Evolutionary conservation across 176 grass and related monocot genomes (phyloP).

Genomic region (Tillandsia fasciculata): DNA sequence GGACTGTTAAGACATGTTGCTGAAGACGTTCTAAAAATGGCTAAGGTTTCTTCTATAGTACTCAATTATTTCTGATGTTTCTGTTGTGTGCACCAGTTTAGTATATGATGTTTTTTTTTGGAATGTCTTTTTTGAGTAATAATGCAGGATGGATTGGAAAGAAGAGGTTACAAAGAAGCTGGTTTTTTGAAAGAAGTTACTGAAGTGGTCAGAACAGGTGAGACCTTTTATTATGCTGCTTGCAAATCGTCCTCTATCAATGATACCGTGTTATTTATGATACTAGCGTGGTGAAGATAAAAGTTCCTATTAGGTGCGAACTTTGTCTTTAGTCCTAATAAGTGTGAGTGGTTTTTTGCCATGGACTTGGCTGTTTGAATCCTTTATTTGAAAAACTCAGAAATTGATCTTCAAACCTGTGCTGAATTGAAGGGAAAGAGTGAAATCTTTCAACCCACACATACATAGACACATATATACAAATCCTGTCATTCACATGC

Average conservation of each 20-base stretch:
- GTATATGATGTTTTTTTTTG: slow-evolving; percentile 6
- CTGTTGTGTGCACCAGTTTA: neutral
- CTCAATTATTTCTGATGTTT: neutral
- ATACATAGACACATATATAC: too few species aligned
- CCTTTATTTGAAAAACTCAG: too few species aligned
- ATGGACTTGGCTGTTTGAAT: too few species aligned
- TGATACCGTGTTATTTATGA: too few species aligned
- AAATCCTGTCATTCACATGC: too few species aligned
- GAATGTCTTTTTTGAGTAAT: slow-evolving; percentile 15
- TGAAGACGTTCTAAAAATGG: slow-evolving; percentile 77
- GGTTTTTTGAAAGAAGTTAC: slow-evolving; percentile 83
- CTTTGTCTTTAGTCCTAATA: too few species aligned
- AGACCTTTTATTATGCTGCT: neutral
- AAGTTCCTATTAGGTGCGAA: too few species aligned
- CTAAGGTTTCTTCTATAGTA: slow-evolving; percentile 44
- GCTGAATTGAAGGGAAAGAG: too few species aligned
- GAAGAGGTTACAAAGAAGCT: slow-evolving; percentile 96
- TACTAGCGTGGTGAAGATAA: too few species aligned
- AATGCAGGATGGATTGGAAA: slow-evolving; percentile 83
- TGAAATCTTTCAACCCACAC: too few species aligned
- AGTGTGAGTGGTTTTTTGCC: too few species aligned
- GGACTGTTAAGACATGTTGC: slow-evolving; percentile 75
- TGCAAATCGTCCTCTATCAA: neutral
- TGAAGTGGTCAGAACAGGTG: slow-evolving; percentile 66
- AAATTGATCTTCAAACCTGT: too few species aligned